Base-by-base conservation (phyloP, 345 rosid species). In the Durio zibethinus region DNA sequence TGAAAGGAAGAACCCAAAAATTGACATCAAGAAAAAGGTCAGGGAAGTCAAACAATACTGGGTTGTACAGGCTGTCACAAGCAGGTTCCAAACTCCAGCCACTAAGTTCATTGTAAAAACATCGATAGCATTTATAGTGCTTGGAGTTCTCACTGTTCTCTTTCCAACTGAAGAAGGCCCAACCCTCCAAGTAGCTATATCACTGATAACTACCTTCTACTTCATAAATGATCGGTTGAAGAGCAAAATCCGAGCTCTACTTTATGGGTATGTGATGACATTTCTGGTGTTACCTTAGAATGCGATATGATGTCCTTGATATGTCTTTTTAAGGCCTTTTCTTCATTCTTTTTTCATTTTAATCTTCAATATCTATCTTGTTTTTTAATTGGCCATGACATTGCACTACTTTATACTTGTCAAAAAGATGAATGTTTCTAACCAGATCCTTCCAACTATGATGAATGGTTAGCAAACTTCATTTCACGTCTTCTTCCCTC, bases 151-250 rank as follows among this genome's bases (percentile, higher is more conserved):
- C 45, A 89, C 99, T 10, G 77, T 90, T 76, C 86, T 93, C 47
- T 96, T 93, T 80, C 99, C 99, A 53, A 96, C 99, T 2, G 99
- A 96, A 87, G 98, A 93, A 80, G 98, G 98, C 77, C 99, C 97
- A 10, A 92, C 99, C 29, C 85, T 93, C 72, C 98, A 96, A 80
- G 99, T 96, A 75, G 86, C 86, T 67, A 35, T 93, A 77, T 96
- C 98, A 56, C 81, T 92, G 35, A 76, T 92, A 60, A 92, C 94
- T 66, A 91, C 98, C 35, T 82, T 89, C 60, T 96, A 92, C 84
- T 93, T 92, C 85, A 84, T 91, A 70, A 78, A 96, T 76, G 91
- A 90, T 38, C 87, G 95, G 79, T 88, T 89, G 82, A 88, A 90
- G 85, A 87, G 86, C 85, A 92, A 87, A 80, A n/a, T 90, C 73